These are phyloP conservation scores for Backusella australiensis DNA, from an alignment of 192 early-diverging fungal species.

Conservation along the genomic window DNA sequence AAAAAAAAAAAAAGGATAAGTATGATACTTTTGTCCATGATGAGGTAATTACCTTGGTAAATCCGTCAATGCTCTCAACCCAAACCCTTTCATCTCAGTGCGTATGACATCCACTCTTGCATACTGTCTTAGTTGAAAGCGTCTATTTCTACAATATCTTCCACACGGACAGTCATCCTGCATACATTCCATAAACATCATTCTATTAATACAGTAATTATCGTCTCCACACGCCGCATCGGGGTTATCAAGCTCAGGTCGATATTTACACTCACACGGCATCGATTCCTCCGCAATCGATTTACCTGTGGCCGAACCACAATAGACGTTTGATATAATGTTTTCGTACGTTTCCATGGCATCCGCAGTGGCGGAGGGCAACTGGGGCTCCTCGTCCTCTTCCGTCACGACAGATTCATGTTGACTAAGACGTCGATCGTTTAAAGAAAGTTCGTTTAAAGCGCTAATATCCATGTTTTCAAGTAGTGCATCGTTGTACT, in stretches of 20 bases:
- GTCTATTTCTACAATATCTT: conserved; percentile 84
- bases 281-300: conserved; percentile 68
- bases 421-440: not conserved
- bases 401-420: not conserved
- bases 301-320: conserved; percentile 66
- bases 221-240: conserved; percentile 83
- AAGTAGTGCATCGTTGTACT: not conserved
- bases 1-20: not conserved
- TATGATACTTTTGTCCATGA: not conserved
- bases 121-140: conserved; percentile 86
- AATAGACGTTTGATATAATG: conserved; percentile 70
- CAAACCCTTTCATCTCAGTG: conserved; percentile 91
- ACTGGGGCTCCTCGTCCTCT: not conserved
- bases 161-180: conserved; percentile 86
- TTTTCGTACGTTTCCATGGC: conserved; percentile 61
- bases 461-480: not conserved
- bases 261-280: conserved; percentile 76
- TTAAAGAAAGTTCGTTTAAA: not conserved
- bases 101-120: conserved; percentile 83
- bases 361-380: conserved; percentile 46
- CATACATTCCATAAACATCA: conserved; percentile 89
- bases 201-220: conserved; percentile 90
- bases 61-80: conserved; percentile 68
- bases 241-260: conserved; percentile 57
- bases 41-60: conserved; percentile 54